Percentiles rank a stretch among this genome's conserved stretches.
Evolutionary conservation across 495 filamentous ascomycete species (phyloP).

Genomic region (Tuber melanosporum): DNA sequence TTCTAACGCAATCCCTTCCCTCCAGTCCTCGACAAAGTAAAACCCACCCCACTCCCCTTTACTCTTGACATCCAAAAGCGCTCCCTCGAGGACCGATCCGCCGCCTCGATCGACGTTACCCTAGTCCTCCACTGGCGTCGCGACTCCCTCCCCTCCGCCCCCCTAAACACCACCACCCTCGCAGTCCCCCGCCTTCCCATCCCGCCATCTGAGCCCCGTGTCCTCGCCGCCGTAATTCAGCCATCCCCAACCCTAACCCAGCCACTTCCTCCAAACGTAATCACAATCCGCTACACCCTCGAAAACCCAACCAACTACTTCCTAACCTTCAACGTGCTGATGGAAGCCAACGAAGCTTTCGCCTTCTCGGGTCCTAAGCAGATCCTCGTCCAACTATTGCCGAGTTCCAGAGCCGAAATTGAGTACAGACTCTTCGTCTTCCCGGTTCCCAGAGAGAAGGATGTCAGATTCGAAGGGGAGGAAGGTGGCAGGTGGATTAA

Average conservation of each 20-base stretch:
- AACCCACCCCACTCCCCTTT: constrained; percentile 46
- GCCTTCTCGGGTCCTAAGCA: constrained; percentile 87
- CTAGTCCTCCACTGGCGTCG: constrained; percentile 73
- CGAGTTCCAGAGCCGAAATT: constrained; percentile 63
- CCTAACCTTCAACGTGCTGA: constrained; percentile 79
- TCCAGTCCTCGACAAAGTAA: constrained; percentile 52
- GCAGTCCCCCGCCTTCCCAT: constrained; percentile 70
- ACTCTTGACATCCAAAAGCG: constrained; percentile 62
- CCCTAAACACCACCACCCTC: constrained; percentile 55
- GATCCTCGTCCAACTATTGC: constrained; percentile 66
- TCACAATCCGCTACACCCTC: constrained; percentile 54
- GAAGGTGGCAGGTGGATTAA: constrained; percentile 60
- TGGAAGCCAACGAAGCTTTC: constrained; percentile 90
- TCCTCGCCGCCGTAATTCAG: constrained; percentile 58
- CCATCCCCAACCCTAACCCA: constrained; percentile 14
- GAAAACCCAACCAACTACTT: constrained; percentile 94
- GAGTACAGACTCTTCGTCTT: constrained; percentile 62
- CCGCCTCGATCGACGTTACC: constrained; percentile 64
- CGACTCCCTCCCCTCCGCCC: constrained; percentile 37
- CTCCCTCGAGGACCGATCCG: constrained; percentile 70
- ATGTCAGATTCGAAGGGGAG: constrained; percentile 34
- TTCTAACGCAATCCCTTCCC: constrained; percentile 1
- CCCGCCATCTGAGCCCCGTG: constrained; percentile 77
- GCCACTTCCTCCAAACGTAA: constrained; percentile 35
- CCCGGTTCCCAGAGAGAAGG: constrained; percentile 17